Evolutionary conservation across 2,329 filamentous ascomycete species (phyloP).

Genomic region (Malbranchea cinnamomea): DNA sequence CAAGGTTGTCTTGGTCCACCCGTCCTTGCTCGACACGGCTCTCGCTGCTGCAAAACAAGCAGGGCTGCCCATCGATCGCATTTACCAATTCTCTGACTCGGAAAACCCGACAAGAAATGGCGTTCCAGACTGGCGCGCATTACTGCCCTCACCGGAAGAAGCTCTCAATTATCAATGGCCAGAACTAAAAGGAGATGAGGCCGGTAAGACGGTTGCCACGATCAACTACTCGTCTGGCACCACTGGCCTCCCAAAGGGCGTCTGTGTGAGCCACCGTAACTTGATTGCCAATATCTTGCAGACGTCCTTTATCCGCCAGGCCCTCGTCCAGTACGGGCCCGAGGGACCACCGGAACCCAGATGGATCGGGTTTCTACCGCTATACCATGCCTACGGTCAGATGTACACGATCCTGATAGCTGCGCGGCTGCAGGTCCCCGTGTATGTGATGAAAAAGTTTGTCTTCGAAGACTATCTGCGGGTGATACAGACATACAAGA

Average conservation of each 20-base stretch:
- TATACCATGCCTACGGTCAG: conserved; percentile 10
- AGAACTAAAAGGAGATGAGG: conserved; percentile 3
- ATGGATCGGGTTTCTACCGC: conserved; percentile 7
- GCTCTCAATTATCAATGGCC: conserved; percentile 4
- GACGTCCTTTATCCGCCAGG: conserved; percentile 22
- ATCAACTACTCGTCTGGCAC: conserved; percentile 71
- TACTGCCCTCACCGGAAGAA: conserved; percentile 1
- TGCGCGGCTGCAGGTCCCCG: conserved; percentile 30
- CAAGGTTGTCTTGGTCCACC: conserved; percentile 37
- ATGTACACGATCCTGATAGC: conserved; percentile 36
- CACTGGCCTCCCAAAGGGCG: conserved; percentile 80
- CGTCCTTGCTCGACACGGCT: conserved; percentile 29
- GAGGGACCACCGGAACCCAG: background rate
- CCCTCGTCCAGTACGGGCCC: background rate
- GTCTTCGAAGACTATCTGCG: conserved; percentile 64
- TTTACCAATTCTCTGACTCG: conserved; percentile 14
- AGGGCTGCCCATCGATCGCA: conserved; percentile 9
- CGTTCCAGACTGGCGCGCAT: conserved; percentile 12
- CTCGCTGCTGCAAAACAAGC: conserved; percentile 19
- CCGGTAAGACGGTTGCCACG: conserved; percentile 23
- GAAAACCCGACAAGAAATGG: conserved; percentile 7
- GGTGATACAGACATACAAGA: conserved; percentile 55
- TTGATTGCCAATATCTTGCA: conserved; percentile 60
- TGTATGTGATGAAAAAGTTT: conserved; percentile 63
- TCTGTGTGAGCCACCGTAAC: conserved; percentile 71